Evolutionary conservation across 1,284 basidiomycete species (phyloP), one percentile per base, ranked within the genome.

Genomic region (Agaricales sp.): DNA sequence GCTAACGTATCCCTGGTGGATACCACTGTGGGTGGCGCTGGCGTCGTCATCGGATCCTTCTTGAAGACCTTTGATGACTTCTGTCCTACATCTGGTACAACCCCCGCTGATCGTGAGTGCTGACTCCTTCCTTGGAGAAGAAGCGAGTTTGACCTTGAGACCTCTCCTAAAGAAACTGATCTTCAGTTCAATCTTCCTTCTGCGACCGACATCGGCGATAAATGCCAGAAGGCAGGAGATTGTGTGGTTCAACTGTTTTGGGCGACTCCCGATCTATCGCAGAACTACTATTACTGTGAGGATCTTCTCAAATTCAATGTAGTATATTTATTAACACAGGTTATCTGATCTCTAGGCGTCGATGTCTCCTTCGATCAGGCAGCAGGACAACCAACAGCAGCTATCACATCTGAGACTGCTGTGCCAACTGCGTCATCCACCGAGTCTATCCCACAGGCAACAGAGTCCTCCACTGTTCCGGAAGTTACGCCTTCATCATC

Each of bases 51-150:
- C 18, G 50, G 50, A 21, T 22, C 16, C 30, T 47, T 47, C 35
- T 43, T 50, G 20, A 47, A 46, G 45, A 50, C 50, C 16, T 50
- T 50, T 24, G 46, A 38, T 39, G 45, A 50, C 38, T 47, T 50
- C 46, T 50, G 50, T 26, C 50, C 45, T 3, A 46, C 20, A 1
- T 12, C 44, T 21, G 49, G 49, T 18, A 13, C 14, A 1, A 26
- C 44, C n/a, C 49, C 49, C 13, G 23, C 43, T 14, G 50, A 50
- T 41, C 50, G 45, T 47, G 46, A 23, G 22, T 35, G 19, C 45
- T 46, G 13, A 11, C 18, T 46, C 11, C 20, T 35, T 35, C 11
- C 30, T 11, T 35, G 11, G 20, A 43, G 8, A 11, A 8, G 11
- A 16, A 11, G 11, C 20, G n/a, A 16, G 11, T 21, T 19, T 11